Conservation (phyloP, 129 eudicot species). For the Artemisia argyi region DNA sequence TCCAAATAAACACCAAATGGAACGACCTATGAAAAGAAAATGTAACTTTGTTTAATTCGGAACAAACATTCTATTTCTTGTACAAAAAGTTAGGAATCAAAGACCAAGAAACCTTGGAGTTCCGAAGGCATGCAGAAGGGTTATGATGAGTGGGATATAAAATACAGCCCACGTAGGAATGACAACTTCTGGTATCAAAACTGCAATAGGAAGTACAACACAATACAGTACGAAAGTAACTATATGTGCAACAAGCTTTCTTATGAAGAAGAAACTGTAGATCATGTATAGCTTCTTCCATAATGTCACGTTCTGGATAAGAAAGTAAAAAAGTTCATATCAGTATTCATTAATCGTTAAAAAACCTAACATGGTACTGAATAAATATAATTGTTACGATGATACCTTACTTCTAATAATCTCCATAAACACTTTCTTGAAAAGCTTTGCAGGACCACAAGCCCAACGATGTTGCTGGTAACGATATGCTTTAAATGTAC, state of each 20-base stretch:
- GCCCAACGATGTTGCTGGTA: constrained; percentile 57
- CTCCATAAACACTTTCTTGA: constrained; percentile 42
- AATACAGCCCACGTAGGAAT: constrained; percentile 37
- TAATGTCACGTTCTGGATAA: constrained; percentile 27
- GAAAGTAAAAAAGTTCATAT: neutral
- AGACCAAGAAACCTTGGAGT: constrained; percentile 22
- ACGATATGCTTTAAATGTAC: constrained; percentile 48
- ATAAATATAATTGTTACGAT: neutral
- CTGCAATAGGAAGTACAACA: constrained; percentile 30
- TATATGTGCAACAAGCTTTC: constrained; percentile 42
- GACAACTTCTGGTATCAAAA: constrained; percentile 34
- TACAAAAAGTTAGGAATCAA: too few relatives aligned
- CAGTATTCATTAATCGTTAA: neutral
- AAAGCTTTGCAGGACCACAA: constrained; percentile 52
- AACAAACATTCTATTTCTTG: neutral
- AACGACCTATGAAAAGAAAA: constrained; percentile 4
- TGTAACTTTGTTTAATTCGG: neutral
- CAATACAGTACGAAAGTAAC: constrained; percentile 41
- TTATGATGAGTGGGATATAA: constrained; percentile 33
- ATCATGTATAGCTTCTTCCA: constrained; percentile 33
- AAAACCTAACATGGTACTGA: neutral
- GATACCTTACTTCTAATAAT: constrained; percentile 37
- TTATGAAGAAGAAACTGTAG: constrained; percentile 35
- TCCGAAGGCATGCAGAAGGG: constrained; percentile 26
- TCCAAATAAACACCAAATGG: constrained; percentile 18